Evolutionary conservation across 352 stramenopile genomes (phyloP), one percentile per base, ranked within the genome.

Genomic region (Pythium monospermum): DNA sequence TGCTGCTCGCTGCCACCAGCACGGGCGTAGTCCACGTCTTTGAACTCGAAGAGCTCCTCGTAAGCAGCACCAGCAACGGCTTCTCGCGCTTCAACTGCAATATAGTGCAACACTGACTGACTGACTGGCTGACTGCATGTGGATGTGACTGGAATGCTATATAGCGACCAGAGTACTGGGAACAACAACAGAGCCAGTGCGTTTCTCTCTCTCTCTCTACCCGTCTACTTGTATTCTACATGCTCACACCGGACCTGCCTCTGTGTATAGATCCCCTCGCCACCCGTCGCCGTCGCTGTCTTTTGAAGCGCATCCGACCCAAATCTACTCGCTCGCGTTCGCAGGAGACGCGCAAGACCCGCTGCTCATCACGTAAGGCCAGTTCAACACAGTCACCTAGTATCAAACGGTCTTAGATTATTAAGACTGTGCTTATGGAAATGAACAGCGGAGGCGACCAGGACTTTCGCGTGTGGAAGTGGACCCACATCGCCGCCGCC

Each of bases 381-480:
- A n/a, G n/a, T n/a, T n/a, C n/a, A n/a, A n/a, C n/a, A n/a, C n/a
- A n/a, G n/a, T n/a, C n/a, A n/a, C n/a, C n/a, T n/a, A n/a, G n/a
- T n/a, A n/a, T n/a, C n/a, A n/a, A n/a, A n/a, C n/a, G n/a, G n/a
- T n/a, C n/a, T n/a, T n/a, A n/a, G n/a, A n/a, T n/a, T n/a, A n/a
- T n/a, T n/a, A n/a, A n/a, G n/a, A n/a, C n/a, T n/a, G n/a, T n/a
- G n/a, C n/a, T n/a, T n/a, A n/a, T n/a, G n/a, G 39, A 8, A 31
- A 13, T 35, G 18, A 33, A 12, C 30, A 90, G 79, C 53, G 79
- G 76, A 33, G 76, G 76, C n/a, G 79, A 91, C 40, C 76, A 86
- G 49, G 79, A 91, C 41, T 81, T 87, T 56, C 75, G 79, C 13
- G 71, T 88, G 30, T 91, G 79, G 79, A 68, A 58, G n/a, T 91